phyloP scores from a whole-genome alignment of 176 grass and related monocot genomes.

The Hsuehochloa calcarea region DNA sequence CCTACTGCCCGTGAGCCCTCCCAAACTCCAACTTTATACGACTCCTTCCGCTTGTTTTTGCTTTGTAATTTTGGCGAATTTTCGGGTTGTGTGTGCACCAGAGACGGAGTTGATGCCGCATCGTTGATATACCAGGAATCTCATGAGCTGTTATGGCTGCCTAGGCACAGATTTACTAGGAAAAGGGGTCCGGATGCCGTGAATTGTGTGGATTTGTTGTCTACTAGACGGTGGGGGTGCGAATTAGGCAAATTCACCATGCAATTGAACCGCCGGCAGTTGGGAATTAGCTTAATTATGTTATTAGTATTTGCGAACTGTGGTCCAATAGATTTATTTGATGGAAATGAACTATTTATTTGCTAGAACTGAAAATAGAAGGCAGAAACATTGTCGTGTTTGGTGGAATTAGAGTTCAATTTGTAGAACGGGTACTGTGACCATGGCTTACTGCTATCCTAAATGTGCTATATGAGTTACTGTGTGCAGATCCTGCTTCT shows the following conservation, averaged over 20 bases:
- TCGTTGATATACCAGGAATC: background rate
- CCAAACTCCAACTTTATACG: background rate
- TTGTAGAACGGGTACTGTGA: background rate
- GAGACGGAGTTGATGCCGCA: background rate
- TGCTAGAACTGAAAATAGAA: conserved; percentile 1
- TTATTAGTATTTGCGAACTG: background rate
- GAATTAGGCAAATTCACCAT: background rate
- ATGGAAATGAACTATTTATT: background rate
- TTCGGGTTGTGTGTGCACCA: background rate
- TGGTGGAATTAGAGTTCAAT: background rate
- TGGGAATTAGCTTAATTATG: background rate
- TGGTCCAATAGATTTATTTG: background rate
- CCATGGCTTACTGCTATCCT: background rate
- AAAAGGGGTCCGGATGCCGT: background rate
- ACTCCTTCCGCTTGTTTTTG: background rate
- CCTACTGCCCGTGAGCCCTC: conserved; percentile 73
- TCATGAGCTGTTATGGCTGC: background rate
- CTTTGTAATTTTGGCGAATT: background rate
- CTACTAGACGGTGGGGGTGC: background rate
- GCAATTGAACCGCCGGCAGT: background rate
- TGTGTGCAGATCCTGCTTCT: background rate
- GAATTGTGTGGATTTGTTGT: background rate
- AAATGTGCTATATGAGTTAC: background rate
- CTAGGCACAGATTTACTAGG: background rate
- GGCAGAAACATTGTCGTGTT: background rate